phyloP scores from a whole-genome alignment of 1,139 yeast genomes.

The Diutina siamensis region DNA sequence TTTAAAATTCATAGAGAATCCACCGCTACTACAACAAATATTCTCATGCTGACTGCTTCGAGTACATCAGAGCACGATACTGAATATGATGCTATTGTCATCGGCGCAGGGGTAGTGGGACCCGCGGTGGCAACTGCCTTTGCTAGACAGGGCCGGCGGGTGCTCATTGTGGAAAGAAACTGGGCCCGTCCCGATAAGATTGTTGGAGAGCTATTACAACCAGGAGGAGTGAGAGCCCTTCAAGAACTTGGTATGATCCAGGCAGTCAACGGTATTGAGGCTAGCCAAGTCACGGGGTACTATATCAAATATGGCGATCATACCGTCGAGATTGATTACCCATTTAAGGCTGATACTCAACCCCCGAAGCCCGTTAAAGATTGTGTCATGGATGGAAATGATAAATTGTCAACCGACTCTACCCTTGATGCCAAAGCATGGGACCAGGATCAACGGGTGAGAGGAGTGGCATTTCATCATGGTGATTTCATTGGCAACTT shows the following conservation, averaged over 20 bases:
- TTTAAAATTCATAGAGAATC: neutral
- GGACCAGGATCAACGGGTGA: slow-evolving; percentile 51
- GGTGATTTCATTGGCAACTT: slow-evolving; percentile 77
- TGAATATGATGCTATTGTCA: slow-evolving; percentile 49
- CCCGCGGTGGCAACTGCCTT: slow-evolving; percentile 85
- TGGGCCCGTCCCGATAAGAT: slow-evolving; percentile 90
- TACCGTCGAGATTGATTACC: slow-evolving; percentile 55
- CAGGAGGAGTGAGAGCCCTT: slow-evolving; percentile 81
- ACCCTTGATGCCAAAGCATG: slow-evolving; percentile 32
- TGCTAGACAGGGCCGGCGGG: slow-evolving; percentile 81
- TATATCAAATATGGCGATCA: slow-evolving; percentile 57
- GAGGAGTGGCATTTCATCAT: slow-evolving; percentile 86
- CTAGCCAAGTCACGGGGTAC: slow-evolving; percentile 71
- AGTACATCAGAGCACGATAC: neutral
- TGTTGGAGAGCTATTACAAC: slow-evolving; percentile 95
- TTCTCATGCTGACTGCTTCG: neutral
- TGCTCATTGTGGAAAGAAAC: slow-evolving; percentile 71
- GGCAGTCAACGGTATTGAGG: slow-evolving; percentile 73
- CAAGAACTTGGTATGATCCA: slow-evolving; percentile 70
- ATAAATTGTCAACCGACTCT: slow-evolving; percentile 37
- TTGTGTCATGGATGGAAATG: slow-evolving; percentile 44
- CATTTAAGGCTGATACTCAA: slow-evolving; percentile 42
- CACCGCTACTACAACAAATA: no score
- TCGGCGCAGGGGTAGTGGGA: slow-evolving; percentile 96
- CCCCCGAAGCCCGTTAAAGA: slow-evolving; percentile 40